Evolutionary conservation across 2,329 filamentous ascomycete species (phyloP).

Genomic region (Trichoderma cornu-damae): DNA sequence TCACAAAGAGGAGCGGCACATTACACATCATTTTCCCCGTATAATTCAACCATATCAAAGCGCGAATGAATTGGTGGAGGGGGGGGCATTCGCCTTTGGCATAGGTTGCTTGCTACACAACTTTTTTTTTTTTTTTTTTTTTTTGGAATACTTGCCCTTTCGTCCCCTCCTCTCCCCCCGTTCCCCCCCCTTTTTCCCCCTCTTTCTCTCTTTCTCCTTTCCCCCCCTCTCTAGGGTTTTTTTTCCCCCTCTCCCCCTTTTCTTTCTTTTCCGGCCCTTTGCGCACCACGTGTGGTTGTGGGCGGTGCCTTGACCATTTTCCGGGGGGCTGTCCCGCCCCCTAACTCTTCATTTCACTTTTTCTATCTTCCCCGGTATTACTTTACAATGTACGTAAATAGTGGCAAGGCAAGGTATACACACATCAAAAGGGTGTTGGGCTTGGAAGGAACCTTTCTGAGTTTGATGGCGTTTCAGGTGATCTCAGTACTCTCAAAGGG

Average conservation of each 20-base stretch:
- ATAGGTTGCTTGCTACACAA: constrained; percentile 2
- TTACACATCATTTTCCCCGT: background rate
- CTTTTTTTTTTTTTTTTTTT: too few relatives aligned
- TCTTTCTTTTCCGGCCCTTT: constrained; percentile 5
- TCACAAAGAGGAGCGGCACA: background rate
- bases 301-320: constrained; percentile 15
- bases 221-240: too few relatives aligned
- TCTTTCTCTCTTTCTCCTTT: background rate
- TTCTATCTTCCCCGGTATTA: constrained; percentile 19
- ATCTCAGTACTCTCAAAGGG: constrained; percentile 24
- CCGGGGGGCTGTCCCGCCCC: constrained; percentile 2
- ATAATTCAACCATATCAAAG: background rate
- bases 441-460: constrained; percentile 26
- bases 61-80: background rate
- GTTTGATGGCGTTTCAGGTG: constrained; percentile 28
- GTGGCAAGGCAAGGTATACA: constrained; percentile 39
- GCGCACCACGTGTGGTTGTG: constrained; percentile 5
- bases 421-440: constrained; percentile 45
- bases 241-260: background rate
- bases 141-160: background rate
- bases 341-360: background rate
- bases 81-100: background rate
- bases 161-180: background rate
- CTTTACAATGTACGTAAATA: constrained; percentile 37
- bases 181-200: too few relatives aligned